phyloP scores from a whole-genome alignment of 1,284 basidiomycete species.

The Schizophyllum commune region DNA sequence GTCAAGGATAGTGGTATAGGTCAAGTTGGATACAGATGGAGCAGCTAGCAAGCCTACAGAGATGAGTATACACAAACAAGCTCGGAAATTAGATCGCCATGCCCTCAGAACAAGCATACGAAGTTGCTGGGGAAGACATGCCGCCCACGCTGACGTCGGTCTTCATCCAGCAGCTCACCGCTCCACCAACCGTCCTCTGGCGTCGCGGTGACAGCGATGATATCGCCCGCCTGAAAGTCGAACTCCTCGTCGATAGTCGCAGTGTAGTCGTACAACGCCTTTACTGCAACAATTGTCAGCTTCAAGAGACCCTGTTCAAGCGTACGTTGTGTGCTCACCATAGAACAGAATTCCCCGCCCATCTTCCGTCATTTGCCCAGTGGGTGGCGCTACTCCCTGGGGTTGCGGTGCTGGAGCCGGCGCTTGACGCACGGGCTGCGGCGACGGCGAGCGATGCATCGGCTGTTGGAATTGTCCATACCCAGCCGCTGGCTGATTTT shows the following conservation, averaged over 20 bases:
- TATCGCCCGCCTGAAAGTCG: constrained; percentile 77
- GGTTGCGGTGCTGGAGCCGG: constrained; percentile 18
- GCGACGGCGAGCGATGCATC: constrained; percentile 10
- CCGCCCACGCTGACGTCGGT: constrained; percentile 56
- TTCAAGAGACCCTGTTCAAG: not conserved
- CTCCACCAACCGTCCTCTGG: constrained; percentile 89
- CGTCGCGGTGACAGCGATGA: constrained; percentile 78
- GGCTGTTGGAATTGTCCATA: not conserved
- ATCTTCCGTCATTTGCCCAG: constrained; percentile 26
- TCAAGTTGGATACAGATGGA: no score
- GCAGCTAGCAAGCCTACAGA: no score
- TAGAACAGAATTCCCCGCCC: constrained; percentile 66
- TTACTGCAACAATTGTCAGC: constrained; percentile 38
- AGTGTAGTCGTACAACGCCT: constrained; percentile 78
- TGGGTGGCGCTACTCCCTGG: constrained; percentile 1
- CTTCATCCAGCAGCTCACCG: constrained; percentile 70
- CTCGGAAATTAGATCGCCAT: no score
- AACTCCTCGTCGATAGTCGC: constrained; percentile 79
- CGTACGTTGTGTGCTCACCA: constrained; percentile 19
- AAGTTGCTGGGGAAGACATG: constrained; percentile 84
- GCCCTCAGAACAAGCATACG: constrained; percentile 43
- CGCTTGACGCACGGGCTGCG: constrained; percentile 21
- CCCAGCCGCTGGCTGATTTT: not conserved
- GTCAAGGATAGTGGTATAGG: no score
- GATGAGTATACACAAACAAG: no score